These are phyloP conservation scores for Calvatia gigantea DNA, from an alignment of 768 basidiomycete genomes.

Conservation along the genomic window DNA sequence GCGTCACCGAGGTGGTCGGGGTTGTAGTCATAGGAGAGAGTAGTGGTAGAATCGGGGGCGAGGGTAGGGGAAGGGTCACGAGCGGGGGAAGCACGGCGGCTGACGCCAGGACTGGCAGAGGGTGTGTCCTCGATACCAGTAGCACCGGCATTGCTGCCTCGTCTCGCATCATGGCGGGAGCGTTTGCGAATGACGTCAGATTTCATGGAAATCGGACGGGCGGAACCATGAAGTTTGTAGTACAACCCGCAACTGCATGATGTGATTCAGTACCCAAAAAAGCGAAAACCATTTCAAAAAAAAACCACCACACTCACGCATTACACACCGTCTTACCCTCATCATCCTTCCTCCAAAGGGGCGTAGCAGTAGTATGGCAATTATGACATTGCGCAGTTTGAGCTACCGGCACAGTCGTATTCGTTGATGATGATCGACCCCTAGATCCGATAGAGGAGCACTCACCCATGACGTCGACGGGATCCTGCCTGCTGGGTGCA, in stretches of 20 bases:
- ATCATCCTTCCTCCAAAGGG: slow-evolving; percentile 88
- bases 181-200: slow-evolving; percentile 88
- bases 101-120: slow-evolving; percentile 71
- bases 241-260: slow-evolving; percentile 69
- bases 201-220: slow-evolving; percentile 88
- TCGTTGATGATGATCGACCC: slow-evolving; percentile 10
- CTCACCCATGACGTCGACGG: slow-evolving; percentile 71
- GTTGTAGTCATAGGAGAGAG: slow-evolving; percentile 45
- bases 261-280: slow-evolving; percentile 10
- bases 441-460: slow-evolving; percentile 21
- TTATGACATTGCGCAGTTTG: slow-evolving; percentile 76
- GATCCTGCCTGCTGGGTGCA: slow-evolving; percentile 63
- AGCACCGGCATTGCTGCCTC: slow-evolving; percentile 27
- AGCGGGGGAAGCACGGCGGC: slow-evolving; percentile 68
- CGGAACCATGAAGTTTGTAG: slow-evolving; percentile 83
- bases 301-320: slow-evolving; percentile 58
- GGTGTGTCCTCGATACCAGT: slow-evolving; percentile 60
- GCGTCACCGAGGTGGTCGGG: slow-evolving; percentile 37
- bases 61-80: slow-evolving; percentile 62
- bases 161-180: slow-evolving; percentile 75
- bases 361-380: slow-evolving; percentile 86
- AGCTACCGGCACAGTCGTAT: slow-evolving; percentile 26
- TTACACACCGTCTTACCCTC: slow-evolving; percentile 91
- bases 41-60: slow-evolving; percentile 67
- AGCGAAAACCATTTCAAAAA: slow-evolving; percentile 4